These are phyloP conservation scores for Rubia peregrina DNA, from an alignment of 305 asterid genomes.

Conservation along the genomic window DNA sequence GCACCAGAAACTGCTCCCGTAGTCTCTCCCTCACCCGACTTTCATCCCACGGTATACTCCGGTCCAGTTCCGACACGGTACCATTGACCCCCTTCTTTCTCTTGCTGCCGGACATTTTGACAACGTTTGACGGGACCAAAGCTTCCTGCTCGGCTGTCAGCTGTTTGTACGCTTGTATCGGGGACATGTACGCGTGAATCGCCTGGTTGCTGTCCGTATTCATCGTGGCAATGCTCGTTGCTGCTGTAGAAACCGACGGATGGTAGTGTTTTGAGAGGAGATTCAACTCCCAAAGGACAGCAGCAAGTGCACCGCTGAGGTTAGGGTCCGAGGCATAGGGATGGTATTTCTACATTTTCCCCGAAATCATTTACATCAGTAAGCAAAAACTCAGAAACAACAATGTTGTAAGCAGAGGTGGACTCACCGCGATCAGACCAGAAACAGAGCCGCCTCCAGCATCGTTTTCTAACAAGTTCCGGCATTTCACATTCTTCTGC, in stretches of 20 bases:
- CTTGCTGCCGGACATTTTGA: constrained; percentile 30
- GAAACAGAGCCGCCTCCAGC: constrained; percentile 96
- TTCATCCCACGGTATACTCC: constrained; percentile 29
- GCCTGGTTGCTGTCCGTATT: constrained; percentile 47
- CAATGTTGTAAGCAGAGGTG: background rate
- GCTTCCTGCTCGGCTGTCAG: constrained; percentile 42
- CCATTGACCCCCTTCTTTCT: constrained; percentile 27
- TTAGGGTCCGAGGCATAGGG: constrained; percentile 81
- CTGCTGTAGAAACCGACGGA: constrained; percentile 54
- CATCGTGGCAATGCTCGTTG: constrained; percentile 63
- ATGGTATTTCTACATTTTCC: constrained; percentile 61
- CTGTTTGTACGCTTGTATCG: constrained; percentile 64
- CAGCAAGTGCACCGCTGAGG: constrained; percentile 86
- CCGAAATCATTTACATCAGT: constrained; percentile 14
- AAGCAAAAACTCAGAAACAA: too few relatives aligned
- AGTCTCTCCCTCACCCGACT: constrained; percentile 49
- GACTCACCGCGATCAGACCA: constrained; percentile 76
- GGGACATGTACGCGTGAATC: constrained; percentile 50
- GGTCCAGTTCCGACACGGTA: constrained; percentile 21
- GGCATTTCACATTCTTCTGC: constrained; percentile 75
- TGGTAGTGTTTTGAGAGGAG: constrained; percentile 73
- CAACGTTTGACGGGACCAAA: constrained; percentile 24
- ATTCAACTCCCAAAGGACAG: constrained; percentile 96
- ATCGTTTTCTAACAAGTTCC: constrained; percentile 83
- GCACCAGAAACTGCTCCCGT: constrained; percentile 45